Evolutionary conservation across 805 yeast species (phyloP).

Genomic region (Suhomyces sp.): DNA sequence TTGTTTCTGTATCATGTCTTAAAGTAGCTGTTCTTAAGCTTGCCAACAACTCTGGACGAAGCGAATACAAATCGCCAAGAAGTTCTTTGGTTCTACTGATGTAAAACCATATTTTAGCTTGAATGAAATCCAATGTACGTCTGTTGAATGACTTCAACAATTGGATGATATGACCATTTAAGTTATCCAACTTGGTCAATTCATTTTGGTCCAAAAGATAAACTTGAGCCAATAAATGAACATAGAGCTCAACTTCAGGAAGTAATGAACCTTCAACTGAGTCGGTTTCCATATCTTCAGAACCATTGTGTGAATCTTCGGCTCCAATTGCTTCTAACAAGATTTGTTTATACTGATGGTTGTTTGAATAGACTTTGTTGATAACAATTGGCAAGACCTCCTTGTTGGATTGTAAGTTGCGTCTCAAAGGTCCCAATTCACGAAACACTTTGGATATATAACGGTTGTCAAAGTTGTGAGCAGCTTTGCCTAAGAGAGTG

Average conservation of each 20-base stretch:
- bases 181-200: constrained; percentile 45
- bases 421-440: constrained; percentile 73
- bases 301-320: constrained; percentile 9
- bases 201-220: constrained; percentile 64
- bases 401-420: constrained; percentile 42
- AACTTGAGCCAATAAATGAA: constrained; percentile 76
- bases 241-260: constrained; percentile 78
- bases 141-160: constrained; percentile 66
- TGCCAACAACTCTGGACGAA: constrained; percentile 66
- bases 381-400: constrained; percentile 54
- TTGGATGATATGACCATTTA: constrained; percentile 51
- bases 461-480: constrained; percentile 76
- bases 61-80: constrained; percentile 45
- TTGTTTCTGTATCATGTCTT: constrained; percentile 89
- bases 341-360: constrained; percentile 40
- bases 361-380: constrained; percentile 51
- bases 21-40: constrained; percentile 85
- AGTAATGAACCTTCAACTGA: constrained; percentile 30
- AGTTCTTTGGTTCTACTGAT: constrained; percentile 75
- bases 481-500: constrained; percentile 56
- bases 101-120: constrained; percentile 93
- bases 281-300: constrained; percentile 5
- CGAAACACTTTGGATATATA: constrained; percentile 83
- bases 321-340: constrained; percentile 34
- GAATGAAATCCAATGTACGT: constrained; percentile 79